A percentile compares a stretch with the other conserved stretches of the same genome.
These are phyloP conservation scores for Astrocystis sublimbata DNA, from an alignment of 495 filamentous ascomycete genomes.

Conservation along the genomic window DNA sequence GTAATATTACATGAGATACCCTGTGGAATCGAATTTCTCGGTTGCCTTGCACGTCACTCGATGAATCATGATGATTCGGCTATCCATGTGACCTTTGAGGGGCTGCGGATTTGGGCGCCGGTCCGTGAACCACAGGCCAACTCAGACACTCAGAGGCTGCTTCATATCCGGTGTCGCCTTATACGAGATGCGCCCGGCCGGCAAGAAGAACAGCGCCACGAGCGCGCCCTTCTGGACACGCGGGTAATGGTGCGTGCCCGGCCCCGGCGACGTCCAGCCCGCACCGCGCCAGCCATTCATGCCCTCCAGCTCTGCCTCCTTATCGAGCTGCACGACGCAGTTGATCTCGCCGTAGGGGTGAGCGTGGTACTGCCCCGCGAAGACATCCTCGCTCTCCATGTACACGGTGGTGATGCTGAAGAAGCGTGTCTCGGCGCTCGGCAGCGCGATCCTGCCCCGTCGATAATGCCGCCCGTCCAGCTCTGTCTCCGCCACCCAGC, in stretches of 20 bases:
- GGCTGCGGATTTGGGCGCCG: background rate
- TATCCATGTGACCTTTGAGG: background rate
- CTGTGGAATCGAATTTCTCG: background rate
- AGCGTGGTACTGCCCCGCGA: slow-evolving; percentile 46
- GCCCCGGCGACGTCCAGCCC: slow-evolving; percentile 46
- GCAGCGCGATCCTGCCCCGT: slow-evolving; percentile 42
- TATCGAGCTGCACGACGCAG: slow-evolving; percentile 47
- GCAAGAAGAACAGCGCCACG: slow-evolving; percentile 47
- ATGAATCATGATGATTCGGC: background rate
- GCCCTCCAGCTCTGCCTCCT: slow-evolving; percentile 42
- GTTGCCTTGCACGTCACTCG: background rate
- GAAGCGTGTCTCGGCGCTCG: slow-evolving; percentile 39
- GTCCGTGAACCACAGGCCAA: background rate
- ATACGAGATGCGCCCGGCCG: slow-evolving; percentile 45
- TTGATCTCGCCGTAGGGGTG: slow-evolving; percentile 55
- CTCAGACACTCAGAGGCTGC: slow-evolving; percentile 34
- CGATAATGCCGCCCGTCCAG: slow-evolving; percentile 46
- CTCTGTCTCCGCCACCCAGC: slow-evolving; percentile 46
- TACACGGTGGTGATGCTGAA: slow-evolving; percentile 55
- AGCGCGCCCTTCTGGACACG: slow-evolving; percentile 40
- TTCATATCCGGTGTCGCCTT: slow-evolving; percentile 35
- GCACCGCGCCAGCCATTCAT: slow-evolving; percentile 49
- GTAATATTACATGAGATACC: background rate
- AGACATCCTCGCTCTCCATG: slow-evolving; percentile 45
- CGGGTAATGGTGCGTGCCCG: slow-evolving; percentile 50